Conservation (phyloP, 768 basidiomycete species). For the Pleurotus tuoliensis region DNA sequence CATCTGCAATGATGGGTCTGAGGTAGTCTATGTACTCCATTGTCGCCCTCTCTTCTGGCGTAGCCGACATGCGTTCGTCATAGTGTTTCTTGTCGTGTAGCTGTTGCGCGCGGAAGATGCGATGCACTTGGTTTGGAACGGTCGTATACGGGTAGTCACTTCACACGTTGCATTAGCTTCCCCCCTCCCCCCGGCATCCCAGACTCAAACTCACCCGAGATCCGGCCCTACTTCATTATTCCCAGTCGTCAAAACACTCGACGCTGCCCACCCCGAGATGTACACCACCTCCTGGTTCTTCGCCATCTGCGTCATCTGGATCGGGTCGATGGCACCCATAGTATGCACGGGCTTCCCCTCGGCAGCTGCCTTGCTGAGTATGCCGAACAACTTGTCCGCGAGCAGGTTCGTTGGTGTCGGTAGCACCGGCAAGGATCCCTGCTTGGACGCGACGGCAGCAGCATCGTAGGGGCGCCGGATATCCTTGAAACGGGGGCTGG, state of each 20-base stretch:
- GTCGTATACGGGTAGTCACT: conserved; percentile 97
- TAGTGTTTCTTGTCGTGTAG: conserved; percentile 92
- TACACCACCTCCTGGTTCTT: conserved; percentile 83
- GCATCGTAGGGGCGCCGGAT: conserved; percentile 81
- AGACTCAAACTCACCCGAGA: conserved; percentile 59
- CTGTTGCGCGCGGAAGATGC: conserved; percentile 88
- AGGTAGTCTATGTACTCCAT: conserved; percentile 85
- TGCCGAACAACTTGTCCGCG: conserved; percentile 78
- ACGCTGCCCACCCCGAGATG: conserved; percentile 90
- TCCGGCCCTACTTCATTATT: conserved; percentile 93
- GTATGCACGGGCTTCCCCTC: conserved; percentile 77
- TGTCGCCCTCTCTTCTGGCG: conserved; percentile 59
- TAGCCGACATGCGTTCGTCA: conserved; percentile 72
- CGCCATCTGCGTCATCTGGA: conserved; percentile 96
- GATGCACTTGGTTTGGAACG: conserved; percentile 92
- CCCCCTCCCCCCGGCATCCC: too few relatives aligned
- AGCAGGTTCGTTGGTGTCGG: conserved; percentile 75
- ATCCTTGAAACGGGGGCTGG: conserved; percentile 64
- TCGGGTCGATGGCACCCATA: conserved; percentile 90
- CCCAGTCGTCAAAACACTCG: conserved; percentile 82
- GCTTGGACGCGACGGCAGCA: conserved; percentile 79
- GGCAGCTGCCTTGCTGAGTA: conserved; percentile 59
- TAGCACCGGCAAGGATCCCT: conserved; percentile 78
- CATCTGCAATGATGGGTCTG: conserved; percentile 91
- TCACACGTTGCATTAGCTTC: not conserved